Evolutionary conservation across 495 filamentous ascomycete genomes (phyloP), one percentile per base, ranked within the genome.

Genomic region (Lasiosphaeria ovina): DNA sequence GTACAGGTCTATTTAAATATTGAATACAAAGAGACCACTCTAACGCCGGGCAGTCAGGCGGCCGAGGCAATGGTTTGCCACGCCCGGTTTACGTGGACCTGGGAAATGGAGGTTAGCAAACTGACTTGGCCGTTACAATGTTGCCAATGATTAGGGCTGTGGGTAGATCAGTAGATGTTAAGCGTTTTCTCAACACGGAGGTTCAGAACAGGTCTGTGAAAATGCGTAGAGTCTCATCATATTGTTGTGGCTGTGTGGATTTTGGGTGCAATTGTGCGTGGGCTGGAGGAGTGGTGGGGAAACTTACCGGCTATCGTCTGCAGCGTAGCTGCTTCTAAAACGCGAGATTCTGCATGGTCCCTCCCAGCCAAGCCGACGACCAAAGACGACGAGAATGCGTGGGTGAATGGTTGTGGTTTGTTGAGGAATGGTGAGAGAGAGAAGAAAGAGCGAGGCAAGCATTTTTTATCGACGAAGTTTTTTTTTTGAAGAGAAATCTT

Each of bases 171-270:
- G 74, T 58, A 69, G 65, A 75, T 66, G 57, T 69, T 73, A 69
- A 76, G 77, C 77, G 70, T 72, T 69, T 64, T 75, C 71, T 81
- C 80, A 72, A 79, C 80, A 82, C 62, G 61, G 49, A 50, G 12
- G 34, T 80, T 83, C 78, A 79, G 80, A 83, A 82, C 80, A 83
- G 80, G 80, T 82, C 80, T 83, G 80, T 81, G 76, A 81, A 64
- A 56, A 61, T 76, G 74, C 73, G 73, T 75, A 47, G 64, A 53
- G 60, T 76, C 72, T 81, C 77, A 81, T 81, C 78, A 81, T 72
- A 45, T 65, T 54, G 58, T 49, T n/a, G 14, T 53, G 3, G 40
- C 16, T 17, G 14, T 40, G 14, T 24, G 42, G 51, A 38, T 40
- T 44, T 42, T 35, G 53, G 8, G 14, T 16, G 7, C 32, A 36